phyloP scores from a whole-genome alignment of 495 filamentous ascomycete genomes.

The Talaromyces adpressus region DNA sequence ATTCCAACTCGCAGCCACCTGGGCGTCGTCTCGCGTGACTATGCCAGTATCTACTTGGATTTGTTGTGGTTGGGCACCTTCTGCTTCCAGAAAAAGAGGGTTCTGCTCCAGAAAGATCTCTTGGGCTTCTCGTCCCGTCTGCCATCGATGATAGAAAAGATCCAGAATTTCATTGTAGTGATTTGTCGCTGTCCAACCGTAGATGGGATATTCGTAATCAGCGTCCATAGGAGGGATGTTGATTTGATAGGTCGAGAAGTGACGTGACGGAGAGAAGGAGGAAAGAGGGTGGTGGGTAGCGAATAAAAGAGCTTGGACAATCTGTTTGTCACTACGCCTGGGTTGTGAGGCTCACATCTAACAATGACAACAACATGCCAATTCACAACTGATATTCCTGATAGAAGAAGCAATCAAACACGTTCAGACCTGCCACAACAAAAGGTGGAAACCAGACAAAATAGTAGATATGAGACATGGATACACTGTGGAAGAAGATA shows the following conservation, averaged over 20 bases:
- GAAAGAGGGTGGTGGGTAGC: not conserved
- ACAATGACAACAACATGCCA: not conserved
- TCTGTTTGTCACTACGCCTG: not conserved
- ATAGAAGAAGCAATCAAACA: not conserved
- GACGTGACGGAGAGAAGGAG: not conserved
- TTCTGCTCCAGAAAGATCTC: constrained; percentile 3
- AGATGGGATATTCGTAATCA: not conserved
- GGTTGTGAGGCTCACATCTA: not conserved
- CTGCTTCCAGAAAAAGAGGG: not conserved
- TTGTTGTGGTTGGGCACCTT: not conserved
- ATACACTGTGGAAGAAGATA: not conserved
- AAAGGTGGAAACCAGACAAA: constrained; percentile 10
- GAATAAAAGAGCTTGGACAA: not conserved
- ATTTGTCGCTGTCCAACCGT: not conserved
- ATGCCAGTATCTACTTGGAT: not conserved
- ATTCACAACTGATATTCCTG: not conserved
- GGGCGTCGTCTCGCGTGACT: not conserved
- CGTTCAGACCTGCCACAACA: not conserved
- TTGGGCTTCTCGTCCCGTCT: constrained; percentile 3
- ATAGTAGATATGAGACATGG: constrained; percentile 10
- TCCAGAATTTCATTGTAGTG: constrained; percentile 2
- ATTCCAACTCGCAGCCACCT: not conserved
- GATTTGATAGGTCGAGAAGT: not conserved
- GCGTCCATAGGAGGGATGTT: not conserved
- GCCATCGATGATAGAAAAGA: constrained; percentile 9